Percentiles rank a stretch among this genome's conserved stretches.
These are phyloP conservation scores for Blastobotrys peoriensis DNA, from an alignment of 805 yeast genomes.

Conservation along the genomic window DNA sequence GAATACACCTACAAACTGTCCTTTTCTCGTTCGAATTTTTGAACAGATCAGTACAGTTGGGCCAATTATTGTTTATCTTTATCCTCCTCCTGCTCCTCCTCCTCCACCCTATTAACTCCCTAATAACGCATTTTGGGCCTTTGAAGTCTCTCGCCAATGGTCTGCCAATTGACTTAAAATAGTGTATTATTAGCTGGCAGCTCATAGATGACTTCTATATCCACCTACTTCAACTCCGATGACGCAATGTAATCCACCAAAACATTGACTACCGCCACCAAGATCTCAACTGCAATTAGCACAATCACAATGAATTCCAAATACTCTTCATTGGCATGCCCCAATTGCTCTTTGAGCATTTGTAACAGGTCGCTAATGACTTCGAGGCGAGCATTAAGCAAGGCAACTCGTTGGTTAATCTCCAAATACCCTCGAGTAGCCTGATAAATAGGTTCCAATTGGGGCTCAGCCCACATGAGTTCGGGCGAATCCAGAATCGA, in stretches of 20 bases:
- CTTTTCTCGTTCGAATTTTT: no score
- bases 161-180: no score
- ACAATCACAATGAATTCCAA: conserved; percentile 86
- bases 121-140: no score
- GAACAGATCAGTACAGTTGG: no score
- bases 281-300: conserved; percentile 84
- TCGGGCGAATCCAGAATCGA: conserved; percentile 91
- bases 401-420: conserved; percentile 86
- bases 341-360: conserved; percentile 94
- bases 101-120: no score
- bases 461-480: conserved; percentile 98
- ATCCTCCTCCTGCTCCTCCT: no score
- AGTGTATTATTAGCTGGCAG: no score
- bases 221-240: neutral
- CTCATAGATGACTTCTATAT: no score
- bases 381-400: conserved; percentile 86
- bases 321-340: conserved; percentile 87
- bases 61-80: no score
- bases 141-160: no score
- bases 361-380: conserved; percentile 89
- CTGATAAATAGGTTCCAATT: conserved; percentile 93
- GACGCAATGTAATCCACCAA: conserved; percentile 32
- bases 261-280: conserved; percentile 81
- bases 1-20: no score
- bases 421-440: conserved; percentile 95